A percentile compares a stretch with the other conserved stretches of the same genome.
Conservation (phyloP, 768 basidiomycete genomes). For the Kondoa subrosea region DNA sequence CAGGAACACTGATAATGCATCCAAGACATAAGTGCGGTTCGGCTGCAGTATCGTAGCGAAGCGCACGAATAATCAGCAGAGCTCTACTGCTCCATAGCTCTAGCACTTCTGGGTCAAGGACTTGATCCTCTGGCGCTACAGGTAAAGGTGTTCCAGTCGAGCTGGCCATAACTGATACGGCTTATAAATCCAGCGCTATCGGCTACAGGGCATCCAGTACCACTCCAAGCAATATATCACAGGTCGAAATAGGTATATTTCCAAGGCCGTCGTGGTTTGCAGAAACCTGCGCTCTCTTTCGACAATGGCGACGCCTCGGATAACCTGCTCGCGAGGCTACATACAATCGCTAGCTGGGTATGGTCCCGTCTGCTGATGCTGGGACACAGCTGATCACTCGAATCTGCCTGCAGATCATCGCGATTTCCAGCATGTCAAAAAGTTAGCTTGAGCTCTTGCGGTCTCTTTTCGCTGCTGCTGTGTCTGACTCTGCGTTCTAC, state of each 20-base stretch:
- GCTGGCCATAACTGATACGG: not conserved
- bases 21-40: constrained; percentile 28
- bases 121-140: not conserved
- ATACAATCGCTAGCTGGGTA: too few relatives aligned
- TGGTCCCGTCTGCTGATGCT: too few relatives aligned
- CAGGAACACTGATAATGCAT: constrained; percentile 38
- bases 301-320: too few relatives aligned
- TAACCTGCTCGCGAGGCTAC: too few relatives aligned
- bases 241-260: too few relatives aligned
- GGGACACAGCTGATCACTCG: not conserved
- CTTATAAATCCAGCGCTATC: too few relatives aligned
- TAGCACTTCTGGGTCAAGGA: not conserved
- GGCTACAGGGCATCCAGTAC: too few relatives aligned
- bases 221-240: too few relatives aligned
- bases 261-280: too few relatives aligned
- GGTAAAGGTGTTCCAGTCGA: not conserved
- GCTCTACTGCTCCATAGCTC: constrained; percentile 7
- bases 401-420: too few relatives aligned
- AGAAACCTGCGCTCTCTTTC: too few relatives aligned
- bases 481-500: not conserved
- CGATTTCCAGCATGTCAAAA: too few relatives aligned
- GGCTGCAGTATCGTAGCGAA: not conserved
- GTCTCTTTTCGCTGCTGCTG: not conserved
- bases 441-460: not conserved
- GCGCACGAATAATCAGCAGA: not conserved